Base-by-base conservation (phyloP, 805 yeast species). In the Isabelozyma gotoi region DNA sequence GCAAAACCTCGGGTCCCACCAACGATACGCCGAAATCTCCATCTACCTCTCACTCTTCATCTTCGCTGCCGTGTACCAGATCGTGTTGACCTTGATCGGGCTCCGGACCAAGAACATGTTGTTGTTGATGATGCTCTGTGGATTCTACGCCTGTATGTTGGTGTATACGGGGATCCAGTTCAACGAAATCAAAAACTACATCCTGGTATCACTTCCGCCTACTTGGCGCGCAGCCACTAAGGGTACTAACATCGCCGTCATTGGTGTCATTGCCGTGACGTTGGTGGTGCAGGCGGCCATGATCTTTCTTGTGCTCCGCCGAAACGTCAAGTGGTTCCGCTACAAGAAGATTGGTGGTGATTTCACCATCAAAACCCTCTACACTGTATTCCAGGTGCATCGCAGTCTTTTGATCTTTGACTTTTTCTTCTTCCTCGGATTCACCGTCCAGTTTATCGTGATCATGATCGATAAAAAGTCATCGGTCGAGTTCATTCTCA, bases 271-370 rank as follows among this genome's bases (percentile, higher is more conserved):
- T 33, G 77, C 65, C 1, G 47, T 62, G 5, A 67, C 70, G 3
- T 56, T 68, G 39, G 39, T 73, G 6, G 24, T 60, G 4, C 68
- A 70, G 51, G 44, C 49, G 1, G 50, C 49, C 27, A 44, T 73
- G 16, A 55, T 72, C 19, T 45, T 55, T 38, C 59, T 57, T 44
- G 57, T 57, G 24, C 62, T 76, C 10, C 62, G 68, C 39, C 53
- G 55, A 10, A 69, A 70, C 34, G 74, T 76, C 38, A 71, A 68
- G 35, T 74, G 80, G 80, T 61, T 68, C 43, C 60, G 69, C n/a
- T 76, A 67, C 57, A 71, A 76, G 55, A 66, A 69, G 41, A 67
- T 75, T 38, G 81, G 81, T 4, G 80, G 76, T 3, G 75, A 73
- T 47, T 46, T 68, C n/a, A 53, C 53, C 15, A 62, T 73, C 52